Evolutionary conservation across 202 grass and related monocot genomes (phyloP), one percentile per base, ranked within the genome.

Genomic region (Carex arenaria): DNA sequence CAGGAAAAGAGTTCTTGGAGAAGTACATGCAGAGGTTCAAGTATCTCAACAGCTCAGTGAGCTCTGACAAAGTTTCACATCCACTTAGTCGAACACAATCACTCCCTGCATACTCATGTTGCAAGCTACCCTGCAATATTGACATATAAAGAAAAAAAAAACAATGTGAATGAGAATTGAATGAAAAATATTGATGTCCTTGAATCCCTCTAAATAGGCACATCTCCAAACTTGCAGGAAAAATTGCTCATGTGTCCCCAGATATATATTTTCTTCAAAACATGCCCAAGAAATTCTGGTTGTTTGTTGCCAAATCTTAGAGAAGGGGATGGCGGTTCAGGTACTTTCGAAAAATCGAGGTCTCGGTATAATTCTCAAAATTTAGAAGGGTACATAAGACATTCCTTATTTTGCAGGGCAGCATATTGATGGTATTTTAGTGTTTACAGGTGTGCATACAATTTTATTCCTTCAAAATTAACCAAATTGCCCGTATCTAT

Each of bases 1-100:
- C 87, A 62, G 69, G 84, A 89, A 86, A 94, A 28, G 80, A 82
- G 36, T 91, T 90, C 86, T 94, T 94, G 64, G 92, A 90, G 87
- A 98, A 94, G 64, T 88, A 87, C 70, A 93, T 86, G 81, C 80
- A 93, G 34, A 94, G 89, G 13, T 77, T 88, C 65, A 94, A 86
- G 28, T 86, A 87, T 30, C 84, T 89, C 34, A 94, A 83, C 63
- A 94, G 86, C 70, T 53, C 52, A 84, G 85, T 94, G 36, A 98
- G 71, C 31, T 94, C 89, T 8, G 82, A 68, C 72, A 92, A 80
- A 87, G 87, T 62, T 86, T 40, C 86, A 85, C 67, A 77, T 60
- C 95, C 89, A 85, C 87, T 85, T 61, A 98, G 20, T 31, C 86
- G 78, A 9, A 85, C 43, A 43, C 79, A 93, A 51, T 70, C 75